phyloP scores from a whole-genome alignment of 768 basidiomycete species.

The Termitomyces titanicus region DNA sequence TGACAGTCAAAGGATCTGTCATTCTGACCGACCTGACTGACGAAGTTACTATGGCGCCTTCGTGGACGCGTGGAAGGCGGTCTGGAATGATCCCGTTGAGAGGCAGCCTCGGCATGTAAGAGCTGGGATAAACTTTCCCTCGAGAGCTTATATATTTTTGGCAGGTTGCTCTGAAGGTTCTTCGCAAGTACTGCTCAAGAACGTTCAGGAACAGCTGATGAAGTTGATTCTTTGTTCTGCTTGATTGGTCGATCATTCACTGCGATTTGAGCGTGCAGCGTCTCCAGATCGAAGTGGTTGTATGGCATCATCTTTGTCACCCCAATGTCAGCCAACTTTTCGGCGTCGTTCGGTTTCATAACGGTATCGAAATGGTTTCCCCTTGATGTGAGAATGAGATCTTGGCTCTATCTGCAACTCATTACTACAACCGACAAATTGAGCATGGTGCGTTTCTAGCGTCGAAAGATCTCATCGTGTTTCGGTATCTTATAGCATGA shows the following conservation, averaged over 20 bases:
- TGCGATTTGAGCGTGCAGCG: constrained; percentile 29
- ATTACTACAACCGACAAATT: constrained; percentile 41
- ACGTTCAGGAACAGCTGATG: constrained; percentile 48
- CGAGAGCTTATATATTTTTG: constrained; percentile 1
- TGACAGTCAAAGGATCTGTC: constrained; percentile 46
- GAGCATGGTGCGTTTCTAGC: constrained; percentile 40
- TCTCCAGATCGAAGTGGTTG: constrained; percentile 50
- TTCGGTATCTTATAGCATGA: not conserved
- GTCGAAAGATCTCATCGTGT: too few species aligned
- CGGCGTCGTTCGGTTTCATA: constrained; percentile 47
- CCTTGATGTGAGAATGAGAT: constrained; percentile 63
- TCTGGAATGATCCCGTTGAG: constrained; percentile 46
- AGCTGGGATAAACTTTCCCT: not conserved
- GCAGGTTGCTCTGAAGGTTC: constrained; percentile 56
- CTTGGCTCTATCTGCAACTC: constrained; percentile 43
- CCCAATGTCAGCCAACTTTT: constrained; percentile 52
- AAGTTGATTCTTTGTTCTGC: constrained; percentile 18
- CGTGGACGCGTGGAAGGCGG: constrained; percentile 59
- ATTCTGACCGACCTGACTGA: constrained; percentile 54
- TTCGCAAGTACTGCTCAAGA: constrained; percentile 50
- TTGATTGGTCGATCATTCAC: not conserved
- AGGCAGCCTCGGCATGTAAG: constrained; percentile 32
- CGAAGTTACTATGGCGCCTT: constrained; percentile 57
- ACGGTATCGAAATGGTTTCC: constrained; percentile 61
- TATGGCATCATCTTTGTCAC: constrained; percentile 58